Base-by-base conservation (phyloP, 2,329 filamentous ascomycete genomes). In the Phoma sp. region DNA sequence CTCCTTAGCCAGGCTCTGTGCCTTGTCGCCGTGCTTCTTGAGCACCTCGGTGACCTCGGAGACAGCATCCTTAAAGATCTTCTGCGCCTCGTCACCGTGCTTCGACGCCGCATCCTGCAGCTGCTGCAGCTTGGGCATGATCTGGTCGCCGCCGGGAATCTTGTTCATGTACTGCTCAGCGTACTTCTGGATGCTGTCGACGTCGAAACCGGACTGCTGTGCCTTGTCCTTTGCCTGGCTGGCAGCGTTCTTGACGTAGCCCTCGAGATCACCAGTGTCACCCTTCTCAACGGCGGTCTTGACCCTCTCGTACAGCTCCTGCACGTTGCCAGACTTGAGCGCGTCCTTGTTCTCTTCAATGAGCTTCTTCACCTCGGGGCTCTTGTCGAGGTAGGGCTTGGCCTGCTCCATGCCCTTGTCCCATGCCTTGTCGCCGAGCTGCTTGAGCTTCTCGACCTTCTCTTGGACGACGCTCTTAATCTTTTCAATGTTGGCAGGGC, bases 311-410 rank as follows among this genome's bases (percentile, higher is more conserved):
- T 88, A 88, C 0, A 91, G 73, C 63, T 90, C 85, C 44, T 79
- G 77, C 13, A 85, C 76, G 63, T 91, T 88, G 15, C 88, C 88
- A 58, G 85, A 77, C 78, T 89, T 91, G 43, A 93, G 76, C 0
- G 81, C 75, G 51, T 89, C 86, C 41, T 82, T 81, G 73, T 93
- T 92, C 68, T 89, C 79, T 78, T 91, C 88, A 1, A 92, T 71
- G 0, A 91, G 73, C 74, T 91, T 80, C 79, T 91, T 92, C 55
- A 90, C 77, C 76, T 90, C 80, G n/a, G 89, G 88, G 74, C 85
- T 90, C 81, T 91, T 91, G 63, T 92, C 88, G 0, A 92, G 81
- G 55, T 86, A 84, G 0, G 89, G 88, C 78, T 89, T 86, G 32
- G 85, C 86, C 74, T 90, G 80, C 75, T 92, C 86, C 41, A 90